Base-by-base conservation (phyloP, 148 eudicot genomes). In the Cornus suecica region DNA sequence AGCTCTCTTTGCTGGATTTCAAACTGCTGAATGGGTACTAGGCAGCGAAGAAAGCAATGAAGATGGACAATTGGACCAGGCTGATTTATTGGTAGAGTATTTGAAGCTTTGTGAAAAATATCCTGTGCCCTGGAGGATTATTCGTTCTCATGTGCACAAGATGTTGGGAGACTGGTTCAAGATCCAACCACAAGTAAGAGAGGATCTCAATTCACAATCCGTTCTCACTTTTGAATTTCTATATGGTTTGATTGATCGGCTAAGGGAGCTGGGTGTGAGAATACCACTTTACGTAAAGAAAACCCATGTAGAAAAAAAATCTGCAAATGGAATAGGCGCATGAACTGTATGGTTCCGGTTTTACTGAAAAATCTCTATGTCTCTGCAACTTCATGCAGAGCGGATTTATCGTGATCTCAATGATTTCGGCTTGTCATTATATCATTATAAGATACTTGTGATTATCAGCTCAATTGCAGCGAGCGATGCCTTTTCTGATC, bases 91-190 rank as follows among this genome's bases (percentile, higher is more conserved):
- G 60, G 84, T 88, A 8, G 97, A 95, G 42, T 95, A 95, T 85
- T 78, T 95, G 76, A 80, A 91, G 75, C 83, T 95, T 8, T 91
- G 97, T 78, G 98, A 93, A 84, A 84, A 83, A 76, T 83, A 91
- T 80, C 97, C 99, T 0, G 94, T 95, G 56, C 99, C 99, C 4
- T 93, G 94, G 97, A 93, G 99, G 85, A 95, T 95, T 82, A 74
- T 95, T 23, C 93, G 94, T 28, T 82, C 97, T 58, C 99, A 95
- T 69, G 93, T 93, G 67, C 99, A 95, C 76, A 93, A 90, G 85
- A 81, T 95, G 90, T 74, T 95, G 48, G 99, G 97, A 28, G 97
- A 92, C 71, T 95, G 97, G 99, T 95, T 95, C 41, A 80, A 88
- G 45, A 25, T 86, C 77, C 97, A 87, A 51, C 99, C 99, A 0